Evolutionary conservation across 164 flowering plant genomes (phyloP).

Genomic region (Liriodendron chinense): DNA sequence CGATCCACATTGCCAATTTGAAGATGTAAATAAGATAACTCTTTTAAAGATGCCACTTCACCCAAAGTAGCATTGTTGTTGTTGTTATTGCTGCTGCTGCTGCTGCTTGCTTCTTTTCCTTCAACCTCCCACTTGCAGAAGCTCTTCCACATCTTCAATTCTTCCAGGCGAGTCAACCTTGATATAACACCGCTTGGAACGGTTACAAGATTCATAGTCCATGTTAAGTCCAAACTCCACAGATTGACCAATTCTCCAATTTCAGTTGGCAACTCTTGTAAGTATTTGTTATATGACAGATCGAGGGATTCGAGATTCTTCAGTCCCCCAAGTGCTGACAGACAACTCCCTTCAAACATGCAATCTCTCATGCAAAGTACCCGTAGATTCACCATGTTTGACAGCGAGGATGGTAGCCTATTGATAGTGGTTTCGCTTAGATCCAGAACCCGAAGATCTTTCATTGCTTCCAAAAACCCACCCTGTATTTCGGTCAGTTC

Average conservation of each 20-base stretch:
- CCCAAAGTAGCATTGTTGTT: background rate
- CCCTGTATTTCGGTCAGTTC: background rate
- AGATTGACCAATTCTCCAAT: slow-evolving; percentile 1
- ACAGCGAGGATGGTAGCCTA: background rate
- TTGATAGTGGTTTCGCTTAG: background rate
- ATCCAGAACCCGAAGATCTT: background rate
- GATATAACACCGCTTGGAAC: slow-evolving; percentile 1
- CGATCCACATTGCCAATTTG: background rate
- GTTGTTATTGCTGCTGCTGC: background rate
- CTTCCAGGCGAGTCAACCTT: slow-evolving; percentile 8
- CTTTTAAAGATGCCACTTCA: background rate
- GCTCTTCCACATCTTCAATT: background rate
- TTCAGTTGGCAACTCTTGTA: background rate
- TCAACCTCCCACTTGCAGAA: slow-evolving; percentile 3
- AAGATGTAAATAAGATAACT: background rate
- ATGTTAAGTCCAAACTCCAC: background rate
- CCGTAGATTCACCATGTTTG: background rate
- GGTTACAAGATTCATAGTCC: background rate
- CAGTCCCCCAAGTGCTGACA: background rate
- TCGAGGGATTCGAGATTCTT: background rate
- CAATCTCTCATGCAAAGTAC: background rate
- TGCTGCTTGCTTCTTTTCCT: background rate
- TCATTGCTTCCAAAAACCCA: background rate
- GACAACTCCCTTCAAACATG: background rate
- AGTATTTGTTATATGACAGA: background rate